Evolutionary conservation across 140 eudicot genomes (phyloP).

Genomic region (Bidens hawaiensis): DNA sequence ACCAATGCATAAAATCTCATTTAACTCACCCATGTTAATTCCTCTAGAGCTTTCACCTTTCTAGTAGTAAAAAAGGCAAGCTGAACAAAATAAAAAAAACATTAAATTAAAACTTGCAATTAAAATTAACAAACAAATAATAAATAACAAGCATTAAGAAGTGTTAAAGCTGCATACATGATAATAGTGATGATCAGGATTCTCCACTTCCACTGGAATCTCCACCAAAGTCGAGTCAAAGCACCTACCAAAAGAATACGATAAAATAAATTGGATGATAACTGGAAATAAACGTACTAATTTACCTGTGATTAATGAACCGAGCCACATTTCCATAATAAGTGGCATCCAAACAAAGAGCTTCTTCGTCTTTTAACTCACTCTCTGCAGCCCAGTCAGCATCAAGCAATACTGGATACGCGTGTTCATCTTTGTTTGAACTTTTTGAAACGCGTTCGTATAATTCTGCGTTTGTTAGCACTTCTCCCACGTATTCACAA

Average conservation of each 20-base stretch:
- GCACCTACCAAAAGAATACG: slow-evolving; percentile 44
- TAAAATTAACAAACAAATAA: neutral
- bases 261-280: neutral
- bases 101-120: neutral
- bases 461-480: slow-evolving; percentile 71
- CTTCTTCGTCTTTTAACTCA: slow-evolving; percentile 71
- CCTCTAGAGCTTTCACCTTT: slow-evolving; percentile 89
- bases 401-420: slow-evolving; percentile 81
- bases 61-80: slow-evolving; percentile 90
- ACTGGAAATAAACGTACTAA: neutral
- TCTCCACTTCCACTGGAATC: slow-evolving; percentile 91
- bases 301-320: slow-evolving; percentile 86
- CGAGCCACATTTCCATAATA: slow-evolving; percentile 86
- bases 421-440: slow-evolving; percentile 48
- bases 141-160: neutral
- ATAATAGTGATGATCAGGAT: slow-evolving; percentile 89
- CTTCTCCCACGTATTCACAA: slow-evolving; percentile 96
- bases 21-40: slow-evolving; percentile 87
- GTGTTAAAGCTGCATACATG: slow-evolving; percentile 41
- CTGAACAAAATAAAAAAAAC: slow-evolving; percentile 37
- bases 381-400: slow-evolving; percentile 80
- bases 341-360: slow-evolving; percentile 90
- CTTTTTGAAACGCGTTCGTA: slow-evolving; percentile 54
- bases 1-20: neutral
- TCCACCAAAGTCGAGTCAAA: slow-evolving; percentile 75